Conservation (phyloP, 345 rosid species). For the Hibiscus tridactylites region DNA sequence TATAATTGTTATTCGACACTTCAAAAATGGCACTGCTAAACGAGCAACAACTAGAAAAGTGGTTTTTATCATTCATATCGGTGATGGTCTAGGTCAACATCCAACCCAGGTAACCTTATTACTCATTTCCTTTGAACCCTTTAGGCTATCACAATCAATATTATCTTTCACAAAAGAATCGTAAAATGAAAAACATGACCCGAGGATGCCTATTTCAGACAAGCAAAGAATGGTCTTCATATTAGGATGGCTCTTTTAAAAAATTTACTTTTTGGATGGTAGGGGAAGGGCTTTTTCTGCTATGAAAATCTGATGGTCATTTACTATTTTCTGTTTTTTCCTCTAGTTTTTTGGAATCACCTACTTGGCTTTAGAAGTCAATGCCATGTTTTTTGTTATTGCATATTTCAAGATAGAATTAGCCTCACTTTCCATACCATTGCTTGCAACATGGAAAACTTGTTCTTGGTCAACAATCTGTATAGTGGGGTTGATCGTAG, state of each 20-base stretch:
- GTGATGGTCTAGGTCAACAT: slow-evolving; percentile 99
- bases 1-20: slow-evolving; percentile 90
- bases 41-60: slow-evolving; percentile 75
- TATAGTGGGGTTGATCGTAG: slow-evolving; percentile 70
- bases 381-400: no score
- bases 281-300: neutral
- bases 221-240: slow-evolving; percentile 92
- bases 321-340: no score
- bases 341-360: no score
- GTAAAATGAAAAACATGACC: neutral
- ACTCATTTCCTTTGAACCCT: neutral
- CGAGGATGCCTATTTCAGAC: slow-evolving; percentile 27
- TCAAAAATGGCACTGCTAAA: slow-evolving; percentile 91
- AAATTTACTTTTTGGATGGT: slow-evolving; percentile 29
- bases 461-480: slow-evolving; percentile 57
- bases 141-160: neutral
- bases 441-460: no score
- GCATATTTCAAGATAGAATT: no score
- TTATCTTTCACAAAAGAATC: neutral
- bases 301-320: no score
- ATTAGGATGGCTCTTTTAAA: slow-evolving; percentile 88
- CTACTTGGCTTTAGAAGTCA: no score
- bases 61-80: slow-evolving; percentile 86
- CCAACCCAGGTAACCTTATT: slow-evolving; percentile 68
- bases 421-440: no score